Percentiles rank a stretch among this genome's conserved stretches.
Evolutionary conservation across 768 basidiomycete genomes (phyloP).

Genomic region (Leucocoprinus birnbaumii): DNA sequence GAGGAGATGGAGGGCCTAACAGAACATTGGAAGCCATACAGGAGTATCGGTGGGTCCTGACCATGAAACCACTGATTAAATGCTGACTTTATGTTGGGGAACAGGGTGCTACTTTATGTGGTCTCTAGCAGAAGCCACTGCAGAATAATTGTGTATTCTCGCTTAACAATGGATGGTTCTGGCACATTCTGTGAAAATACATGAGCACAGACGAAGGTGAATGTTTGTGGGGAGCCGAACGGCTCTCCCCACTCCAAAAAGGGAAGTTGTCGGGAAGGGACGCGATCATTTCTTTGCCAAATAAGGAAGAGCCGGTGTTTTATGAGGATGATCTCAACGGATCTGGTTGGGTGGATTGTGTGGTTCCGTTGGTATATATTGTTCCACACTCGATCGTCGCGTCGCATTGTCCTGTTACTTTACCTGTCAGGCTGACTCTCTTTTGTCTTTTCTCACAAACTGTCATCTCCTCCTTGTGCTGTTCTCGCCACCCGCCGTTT

Average conservation of each 20-base stretch:
- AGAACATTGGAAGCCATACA: constrained; percentile 75
- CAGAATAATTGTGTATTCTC: not conserved
- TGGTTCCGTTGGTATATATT: constrained; percentile 6
- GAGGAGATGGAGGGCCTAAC: constrained; percentile 81
- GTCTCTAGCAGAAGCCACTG: constrained; percentile 49
- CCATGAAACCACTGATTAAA: not conserved
- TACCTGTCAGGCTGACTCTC: not conserved
- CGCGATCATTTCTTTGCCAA: not conserved
- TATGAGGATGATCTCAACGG: constrained; percentile 6
- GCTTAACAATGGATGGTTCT: not conserved
- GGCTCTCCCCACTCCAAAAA: constrained; percentile 6
- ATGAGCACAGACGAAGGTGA: too few relatives aligned
- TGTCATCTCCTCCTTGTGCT: not conserved
- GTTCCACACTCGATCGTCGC: not conserved
- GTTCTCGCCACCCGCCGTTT: not conserved
- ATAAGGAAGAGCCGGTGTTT: constrained; percentile 3
- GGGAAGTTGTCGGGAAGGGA: constrained; percentile 2
- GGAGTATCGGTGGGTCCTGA: constrained; percentile 62
- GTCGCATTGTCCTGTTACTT: not conserved
- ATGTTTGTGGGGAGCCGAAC: constrained; percentile 5
- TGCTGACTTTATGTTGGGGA: not conserved
- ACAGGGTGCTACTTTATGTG: constrained; percentile 87
- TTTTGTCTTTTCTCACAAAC: not conserved
- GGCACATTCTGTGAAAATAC: not conserved
- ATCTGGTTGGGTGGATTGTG: not conserved